phyloP scores from a whole-genome alignment of 805 yeast species.

The Suhomyces prunicola region DNA sequence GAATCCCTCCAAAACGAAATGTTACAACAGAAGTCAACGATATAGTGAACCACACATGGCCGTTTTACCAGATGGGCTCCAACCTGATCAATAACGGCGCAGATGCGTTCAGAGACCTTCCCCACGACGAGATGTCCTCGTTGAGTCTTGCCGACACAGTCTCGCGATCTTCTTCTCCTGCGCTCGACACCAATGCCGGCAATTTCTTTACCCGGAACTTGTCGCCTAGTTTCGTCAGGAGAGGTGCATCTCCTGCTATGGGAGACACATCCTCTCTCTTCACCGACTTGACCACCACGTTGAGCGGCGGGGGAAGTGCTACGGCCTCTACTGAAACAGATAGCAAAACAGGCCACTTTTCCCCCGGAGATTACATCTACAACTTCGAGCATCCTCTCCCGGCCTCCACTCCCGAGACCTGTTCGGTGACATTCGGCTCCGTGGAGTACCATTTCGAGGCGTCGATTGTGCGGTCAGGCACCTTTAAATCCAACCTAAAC shows the following conservation, averaged over 20 bases:
- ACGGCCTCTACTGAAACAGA: constrained; percentile 11
- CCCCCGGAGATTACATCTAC: constrained; percentile 89
- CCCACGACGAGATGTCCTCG: constrained; percentile 31
- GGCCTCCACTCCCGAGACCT: constrained; percentile 77
- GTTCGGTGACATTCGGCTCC: constrained; percentile 74
- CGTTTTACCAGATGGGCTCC: constrained; percentile 54
- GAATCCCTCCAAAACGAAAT: constrained; percentile 84
- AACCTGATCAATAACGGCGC: constrained; percentile 43
- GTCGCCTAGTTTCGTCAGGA: constrained; percentile 25
- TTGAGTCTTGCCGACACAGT: constrained; percentile 32
- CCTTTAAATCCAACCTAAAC: constrained; percentile 73
- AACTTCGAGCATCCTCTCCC: constrained; percentile 88
- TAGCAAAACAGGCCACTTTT: constrained; percentile 42
- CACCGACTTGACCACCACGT: constrained; percentile 21
- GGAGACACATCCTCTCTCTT: constrained; percentile 19
- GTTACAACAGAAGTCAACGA: constrained; percentile 64
- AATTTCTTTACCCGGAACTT: constrained; percentile 24
- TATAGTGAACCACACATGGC: constrained; percentile 83
- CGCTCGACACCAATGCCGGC: constrained; percentile 6
- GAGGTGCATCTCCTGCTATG: constrained; percentile 30
- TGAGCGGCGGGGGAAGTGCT: constrained; percentile 11
- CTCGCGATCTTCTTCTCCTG: constrained; percentile 16
- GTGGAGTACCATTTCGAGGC: constrained; percentile 73
- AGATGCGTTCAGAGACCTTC: constrained; percentile 38
- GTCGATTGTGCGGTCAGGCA: constrained; percentile 69